Percentiles rank a stretch among this genome's conserved stretches.
phyloP scores from a whole-genome alignment of 2,329 filamentous ascomycete genomes.

The Lasiodiplodia citricola region DNA sequence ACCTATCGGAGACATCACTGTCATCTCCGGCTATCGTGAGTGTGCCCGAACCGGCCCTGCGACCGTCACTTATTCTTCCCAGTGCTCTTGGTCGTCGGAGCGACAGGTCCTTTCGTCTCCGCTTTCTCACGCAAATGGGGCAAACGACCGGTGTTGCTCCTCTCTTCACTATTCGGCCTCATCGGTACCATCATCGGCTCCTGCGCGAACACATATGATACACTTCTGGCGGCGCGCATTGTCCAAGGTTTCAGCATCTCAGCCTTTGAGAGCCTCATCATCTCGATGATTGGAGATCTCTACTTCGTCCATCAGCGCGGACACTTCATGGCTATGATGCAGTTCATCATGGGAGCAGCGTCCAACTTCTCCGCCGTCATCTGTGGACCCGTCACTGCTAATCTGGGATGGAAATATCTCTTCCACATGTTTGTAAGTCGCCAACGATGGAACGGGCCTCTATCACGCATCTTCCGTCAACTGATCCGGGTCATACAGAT shows the following conservation, averaged over 20 bases:
- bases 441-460: constrained; percentile 40
- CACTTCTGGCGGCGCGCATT: constrained; percentile 52
- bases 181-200: constrained; percentile 41
- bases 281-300: constrained; percentile 52
- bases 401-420: constrained; percentile 56
- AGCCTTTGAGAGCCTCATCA: constrained; percentile 45
- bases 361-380: constrained; percentile 18
- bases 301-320: constrained; percentile 57
- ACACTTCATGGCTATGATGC: constrained; percentile 54
- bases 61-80: neutral
- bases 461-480: constrained; percentile 37
- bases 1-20: constrained; percentile 40
- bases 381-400: constrained; percentile 6
- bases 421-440: constrained; percentile 51
- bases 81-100: constrained; percentile 42
- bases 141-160: constrained; percentile 52
- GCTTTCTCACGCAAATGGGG: constrained; percentile 54
- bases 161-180: constrained; percentile 40
- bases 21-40: constrained; percentile 41
- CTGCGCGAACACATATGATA: constrained; percentile 54
- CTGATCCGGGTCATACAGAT: constrained; percentile 43
- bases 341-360: constrained; percentile 38
- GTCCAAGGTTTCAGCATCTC: constrained; percentile 48
- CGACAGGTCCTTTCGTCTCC: constrained; percentile 35
- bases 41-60: neutral